phyloP scores from a whole-genome alignment of 345 rosid species.

The Populus davidiana region DNA sequence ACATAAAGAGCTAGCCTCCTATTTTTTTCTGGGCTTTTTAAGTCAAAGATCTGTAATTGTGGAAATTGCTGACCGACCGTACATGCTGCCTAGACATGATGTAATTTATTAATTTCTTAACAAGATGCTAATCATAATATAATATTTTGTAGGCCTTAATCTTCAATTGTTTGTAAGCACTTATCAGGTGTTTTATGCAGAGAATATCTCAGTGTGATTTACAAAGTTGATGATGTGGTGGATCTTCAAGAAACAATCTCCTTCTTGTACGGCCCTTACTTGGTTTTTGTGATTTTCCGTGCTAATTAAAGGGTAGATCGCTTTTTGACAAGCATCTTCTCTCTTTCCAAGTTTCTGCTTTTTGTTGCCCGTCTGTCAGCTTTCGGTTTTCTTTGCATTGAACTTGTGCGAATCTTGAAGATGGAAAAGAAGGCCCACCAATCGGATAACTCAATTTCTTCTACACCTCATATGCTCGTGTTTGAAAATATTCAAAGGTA shows the following conservation, averaged over 20 bases:
- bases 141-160: neutral
- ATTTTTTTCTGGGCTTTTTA: neutral
- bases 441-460: conserved; percentile 27
- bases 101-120: too few relatives aligned
- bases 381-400: conserved; percentile 22
- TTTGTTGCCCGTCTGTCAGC: neutral
- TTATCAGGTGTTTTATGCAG: neutral
- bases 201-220: neutral
- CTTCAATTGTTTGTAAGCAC: neutral
- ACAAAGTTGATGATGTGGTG: neutral
- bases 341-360: neutral
- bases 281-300: neutral
- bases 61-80: neutral
- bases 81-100: neutral
- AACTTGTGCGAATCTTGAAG: conserved; percentile 21
- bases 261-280: neutral
- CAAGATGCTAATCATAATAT: neutral
- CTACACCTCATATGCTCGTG: conserved; percentile 6
- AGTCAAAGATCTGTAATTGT: neutral
- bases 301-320: neutral
- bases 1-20: neutral
- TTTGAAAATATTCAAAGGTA: neutral
- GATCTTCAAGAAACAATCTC: neutral
- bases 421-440: neutral
- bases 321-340: neutral